phyloP scores from a whole-genome alignment of 2,329 filamentous ascomycete genomes.

The Simplicillium aogashimaense region DNA sequence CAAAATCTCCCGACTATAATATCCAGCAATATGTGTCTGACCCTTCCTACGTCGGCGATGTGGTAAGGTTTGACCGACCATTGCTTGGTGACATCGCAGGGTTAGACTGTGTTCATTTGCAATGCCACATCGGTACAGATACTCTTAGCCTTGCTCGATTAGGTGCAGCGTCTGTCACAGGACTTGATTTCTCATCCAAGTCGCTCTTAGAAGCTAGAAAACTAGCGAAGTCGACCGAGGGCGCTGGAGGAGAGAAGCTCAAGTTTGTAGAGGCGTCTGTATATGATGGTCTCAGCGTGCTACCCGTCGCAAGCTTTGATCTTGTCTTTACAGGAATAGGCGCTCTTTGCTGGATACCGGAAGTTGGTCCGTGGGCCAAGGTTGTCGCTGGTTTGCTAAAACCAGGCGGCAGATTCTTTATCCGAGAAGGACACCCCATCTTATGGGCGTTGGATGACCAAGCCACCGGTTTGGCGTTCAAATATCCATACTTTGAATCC shows the following conservation, averaged over 20 bases:
- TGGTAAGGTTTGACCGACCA: conserved; percentile 6
- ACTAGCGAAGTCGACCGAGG: conserved; percentile 3
- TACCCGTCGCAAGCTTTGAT: conserved; percentile 3
- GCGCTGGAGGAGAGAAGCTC: conserved; percentile 6
- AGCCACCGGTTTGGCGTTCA: conserved; percentile 2
- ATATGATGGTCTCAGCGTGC: conserved; percentile 2
- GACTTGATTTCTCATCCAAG: conserved; percentile 8
- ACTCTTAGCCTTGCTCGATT: conserved; percentile 8
- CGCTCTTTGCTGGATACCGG: conserved; percentile 9
- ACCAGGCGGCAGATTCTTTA: conserved; percentile 7
- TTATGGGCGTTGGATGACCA: conserved; percentile 7
- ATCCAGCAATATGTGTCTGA: conserved; percentile 2
- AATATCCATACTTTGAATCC: conserved; percentile 9
- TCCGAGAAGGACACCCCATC: conserved; percentile 8
- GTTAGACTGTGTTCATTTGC: conserved; percentile 8
- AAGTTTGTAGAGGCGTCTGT: conserved; percentile 8
- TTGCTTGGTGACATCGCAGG: conserved; percentile 5
- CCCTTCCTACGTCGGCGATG: conserved; percentile 3
- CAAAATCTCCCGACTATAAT: conserved; percentile 6
- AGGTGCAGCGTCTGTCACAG: conserved; percentile 9
- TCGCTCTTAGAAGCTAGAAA: conserved; percentile 6
- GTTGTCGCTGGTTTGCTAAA: conserved; percentile 6
- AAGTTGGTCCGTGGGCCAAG: conserved; percentile 4
- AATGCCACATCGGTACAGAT: conserved; percentile 11
- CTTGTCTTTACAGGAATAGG: conserved; percentile 10